Conservation (phyloP, 1,284 basidiomycete genomes). For the Malassezia caprae region DNA sequence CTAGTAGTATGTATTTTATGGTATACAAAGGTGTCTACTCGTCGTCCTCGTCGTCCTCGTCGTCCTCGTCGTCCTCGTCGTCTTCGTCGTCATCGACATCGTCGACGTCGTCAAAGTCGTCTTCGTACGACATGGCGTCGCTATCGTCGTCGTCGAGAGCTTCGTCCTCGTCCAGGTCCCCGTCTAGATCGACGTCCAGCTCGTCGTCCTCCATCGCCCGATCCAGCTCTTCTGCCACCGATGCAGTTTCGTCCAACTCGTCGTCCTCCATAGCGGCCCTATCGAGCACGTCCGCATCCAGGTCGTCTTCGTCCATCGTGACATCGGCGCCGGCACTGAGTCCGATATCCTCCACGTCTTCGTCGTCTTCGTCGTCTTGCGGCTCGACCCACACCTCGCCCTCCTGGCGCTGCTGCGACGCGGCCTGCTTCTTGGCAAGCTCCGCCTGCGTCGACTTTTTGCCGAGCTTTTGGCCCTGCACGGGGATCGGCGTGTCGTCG, state of each 20-base stretch:
- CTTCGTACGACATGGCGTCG: conserved; percentile 2
- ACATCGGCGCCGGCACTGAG: conserved; percentile 18
- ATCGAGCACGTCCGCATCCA: conserved; percentile 19
- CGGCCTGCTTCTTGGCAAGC: conserved; percentile 18
- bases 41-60: conserved; percentile 22
- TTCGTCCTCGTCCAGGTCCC: conserved; percentile 7
- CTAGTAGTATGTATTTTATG: conserved; percentile 2
- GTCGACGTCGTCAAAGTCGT: conserved; percentile 12
- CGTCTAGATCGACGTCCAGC: conserved; percentile 3
- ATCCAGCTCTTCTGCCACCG: too few relatives aligned
- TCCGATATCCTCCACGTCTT: conserved; percentile 31
- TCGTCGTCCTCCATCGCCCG: too few relatives aligned
- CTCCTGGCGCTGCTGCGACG: conserved; percentile 18
- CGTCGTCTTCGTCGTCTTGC: conserved; percentile 24
- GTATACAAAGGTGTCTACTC: conserved; percentile 5
- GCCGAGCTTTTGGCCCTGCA: conserved; percentile 33
- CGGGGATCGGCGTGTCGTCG: conserved; percentile 21
- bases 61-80: conserved; percentile 22
- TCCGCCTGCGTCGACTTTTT: conserved; percentile 11
- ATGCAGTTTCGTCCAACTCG: too few relatives aligned
- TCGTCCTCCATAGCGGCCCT: too few relatives aligned
- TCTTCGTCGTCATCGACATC: conserved; percentile 20
- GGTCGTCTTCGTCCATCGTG: conserved; percentile 13
- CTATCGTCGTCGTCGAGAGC: conserved; percentile 14
- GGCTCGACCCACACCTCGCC: conserved; percentile 36